Conservation (phyloP, 805 yeast species). For the Pichia phayaonensis region DNA sequence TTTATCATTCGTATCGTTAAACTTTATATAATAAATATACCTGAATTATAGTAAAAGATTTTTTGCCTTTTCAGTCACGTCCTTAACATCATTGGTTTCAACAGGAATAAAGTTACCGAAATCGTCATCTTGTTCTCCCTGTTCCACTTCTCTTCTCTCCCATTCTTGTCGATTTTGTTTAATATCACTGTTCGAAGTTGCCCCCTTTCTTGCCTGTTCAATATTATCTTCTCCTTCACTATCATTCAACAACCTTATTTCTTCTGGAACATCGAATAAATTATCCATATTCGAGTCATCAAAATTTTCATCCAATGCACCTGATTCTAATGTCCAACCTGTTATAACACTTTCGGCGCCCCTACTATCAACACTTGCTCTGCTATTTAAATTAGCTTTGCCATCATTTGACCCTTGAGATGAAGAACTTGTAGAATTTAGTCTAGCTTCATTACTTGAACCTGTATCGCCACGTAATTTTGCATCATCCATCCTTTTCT, state of each 20-base stretch:
- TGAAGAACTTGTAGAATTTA: constrained; percentile 1
- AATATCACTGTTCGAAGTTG: neutral
- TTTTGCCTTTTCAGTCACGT: neutral
- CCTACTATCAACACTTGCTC: constrained; percentile 9
- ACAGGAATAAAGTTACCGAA: constrained; percentile 29
- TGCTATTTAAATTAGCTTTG: neutral
- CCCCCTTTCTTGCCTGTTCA: constrained; percentile 16
- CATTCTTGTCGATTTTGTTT: neutral
- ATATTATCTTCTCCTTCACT: neutral
- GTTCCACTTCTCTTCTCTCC: constrained; percentile 10
- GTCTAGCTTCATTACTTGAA: constrained; percentile 5
- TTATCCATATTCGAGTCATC: constrained; percentile 8
- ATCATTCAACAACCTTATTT: neutral
- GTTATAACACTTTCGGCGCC: constrained; percentile 12
- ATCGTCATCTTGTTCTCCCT: constrained; percentile 28
- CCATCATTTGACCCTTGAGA: neutral
- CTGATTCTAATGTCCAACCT: constrained; percentile 8
- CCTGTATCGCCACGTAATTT: constrained; percentile 25
- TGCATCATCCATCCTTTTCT: constrained; percentile 76
- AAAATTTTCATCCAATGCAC: constrained; percentile 3
- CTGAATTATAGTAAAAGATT: neutral
- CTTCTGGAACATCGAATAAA: constrained; percentile 3
- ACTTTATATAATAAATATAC: neutral
- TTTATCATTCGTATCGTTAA: neutral
- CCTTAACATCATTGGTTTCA: neutral